Percentiles rank a stretch among this genome's conserved stretches.
phyloP scores from a whole-genome alignment of 2,329 filamentous ascomycete genomes.

The Ophiocordyceps camponoti-floridani region DNA sequence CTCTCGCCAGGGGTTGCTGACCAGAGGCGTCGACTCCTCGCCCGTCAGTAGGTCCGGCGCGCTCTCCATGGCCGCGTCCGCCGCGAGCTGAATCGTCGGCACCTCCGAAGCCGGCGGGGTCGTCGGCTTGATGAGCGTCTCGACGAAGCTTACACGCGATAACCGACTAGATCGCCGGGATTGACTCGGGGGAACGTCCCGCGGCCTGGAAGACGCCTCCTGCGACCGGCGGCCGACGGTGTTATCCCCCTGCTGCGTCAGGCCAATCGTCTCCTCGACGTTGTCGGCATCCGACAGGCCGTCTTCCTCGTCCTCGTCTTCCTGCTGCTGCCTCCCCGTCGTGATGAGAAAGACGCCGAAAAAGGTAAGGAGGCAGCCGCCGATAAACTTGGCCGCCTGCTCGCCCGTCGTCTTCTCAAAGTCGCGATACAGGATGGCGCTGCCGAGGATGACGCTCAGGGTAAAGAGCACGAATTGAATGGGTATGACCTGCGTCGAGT shows the following conservation, averaged over 20 bases:
- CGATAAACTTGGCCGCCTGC: conserved; percentile 69
- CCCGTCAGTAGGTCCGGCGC: conserved; percentile 13
- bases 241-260: conserved; percentile 18
- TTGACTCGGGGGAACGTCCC: conserved; percentile 1
- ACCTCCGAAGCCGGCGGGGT: conserved; percentile 18
- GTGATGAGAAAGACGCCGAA: conserved; percentile 96
- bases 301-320: conserved; percentile 36
- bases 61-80: conserved; percentile 10
- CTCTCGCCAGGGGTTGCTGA: conserved; percentile 26
- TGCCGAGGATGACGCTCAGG: conserved; percentile 84
- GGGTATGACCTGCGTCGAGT: conserved; percentile 94
- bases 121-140: conserved; percentile 16
- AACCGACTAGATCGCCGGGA: conserved; percentile 31
- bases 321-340: conserved; percentile 49
- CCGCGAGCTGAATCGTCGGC: conserved; percentile 10
- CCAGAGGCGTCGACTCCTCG: conserved; percentile 19
- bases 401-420: conserved; percentile 66
- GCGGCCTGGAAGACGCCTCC: neutral
- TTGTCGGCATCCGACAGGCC: conserved; percentile 35
- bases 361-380: conserved; percentile 83
- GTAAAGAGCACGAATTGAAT: conserved; percentile 97
- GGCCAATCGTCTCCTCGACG: conserved; percentile 44
- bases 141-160: conserved; percentile 27
- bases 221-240: neutral
- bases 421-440: conserved; percentile 82